Conservation (phyloP, 75 land plant genomes). For the Pinus tabuliformis region DNA sequence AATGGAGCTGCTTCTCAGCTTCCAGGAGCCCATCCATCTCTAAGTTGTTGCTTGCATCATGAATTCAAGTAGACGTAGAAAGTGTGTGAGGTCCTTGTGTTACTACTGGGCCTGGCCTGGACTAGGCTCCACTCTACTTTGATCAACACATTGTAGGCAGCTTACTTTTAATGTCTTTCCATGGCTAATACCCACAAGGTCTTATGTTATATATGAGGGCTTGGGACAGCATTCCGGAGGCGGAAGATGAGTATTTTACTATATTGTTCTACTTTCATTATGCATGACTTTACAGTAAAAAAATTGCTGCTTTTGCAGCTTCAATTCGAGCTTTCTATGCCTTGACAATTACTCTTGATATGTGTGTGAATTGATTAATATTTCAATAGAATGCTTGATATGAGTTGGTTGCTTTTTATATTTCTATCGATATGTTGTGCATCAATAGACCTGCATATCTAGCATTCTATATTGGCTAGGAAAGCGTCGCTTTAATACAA, state of each 20-base stretch:
- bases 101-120: not conserved
- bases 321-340: conserved; percentile 2
- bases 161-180: not conserved
- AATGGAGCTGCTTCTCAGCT: not conserved
- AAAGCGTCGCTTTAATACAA: too few relatives aligned
- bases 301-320: conserved; percentile 8
- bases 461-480: not conserved
- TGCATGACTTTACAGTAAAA: not conserved
- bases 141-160: conserved; percentile 4
- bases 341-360: not conserved
- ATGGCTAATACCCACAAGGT: not conserved
- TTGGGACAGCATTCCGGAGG: not conserved
- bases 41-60: not conserved
- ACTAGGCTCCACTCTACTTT: conserved; percentile 6
- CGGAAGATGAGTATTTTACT: conserved; percentile 1
- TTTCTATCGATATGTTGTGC: not conserved
- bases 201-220: conserved; percentile 3
- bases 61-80: not conserved
- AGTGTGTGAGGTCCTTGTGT: not conserved
- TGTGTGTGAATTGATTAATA: not conserved
- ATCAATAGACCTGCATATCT: not conserved
- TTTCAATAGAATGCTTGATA: not conserved
- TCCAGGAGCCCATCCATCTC: not conserved
- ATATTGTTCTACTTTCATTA: not conserved
- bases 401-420: not conserved